phyloP scores from a whole-genome alignment of 2,329 filamentous ascomycete genomes.

The Ambrosiella beaveri region DNA sequence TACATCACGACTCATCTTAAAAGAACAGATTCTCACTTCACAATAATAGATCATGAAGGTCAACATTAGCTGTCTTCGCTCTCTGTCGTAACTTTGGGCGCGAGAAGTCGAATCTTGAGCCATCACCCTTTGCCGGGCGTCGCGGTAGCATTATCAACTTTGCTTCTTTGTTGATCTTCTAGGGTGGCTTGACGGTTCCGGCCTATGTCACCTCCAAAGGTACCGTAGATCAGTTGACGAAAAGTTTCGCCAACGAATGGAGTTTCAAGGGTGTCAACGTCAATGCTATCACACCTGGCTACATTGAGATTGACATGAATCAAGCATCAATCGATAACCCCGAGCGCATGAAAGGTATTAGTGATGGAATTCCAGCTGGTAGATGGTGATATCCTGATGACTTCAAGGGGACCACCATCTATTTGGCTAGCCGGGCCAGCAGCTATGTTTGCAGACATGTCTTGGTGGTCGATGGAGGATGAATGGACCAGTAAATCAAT shows the following conservation, averaged over 20 bases:
- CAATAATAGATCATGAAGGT: slow-evolving; percentile 53
- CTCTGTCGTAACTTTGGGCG: slow-evolving; percentile 61
- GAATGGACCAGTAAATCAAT: slow-evolving; percentile 41
- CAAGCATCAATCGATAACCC: slow-evolving; percentile 58
- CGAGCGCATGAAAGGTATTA: slow-evolving; percentile 53
- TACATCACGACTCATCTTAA: slow-evolving; percentile 9
- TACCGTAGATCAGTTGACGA: slow-evolving; percentile 69
- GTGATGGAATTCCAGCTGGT: slow-evolving; percentile 65
- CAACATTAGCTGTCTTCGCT: slow-evolving; percentile 67
- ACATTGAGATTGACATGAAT: slow-evolving; percentile 93
- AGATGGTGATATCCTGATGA: slow-evolving; percentile 73
- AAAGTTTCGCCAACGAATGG: slow-evolving; percentile 79
- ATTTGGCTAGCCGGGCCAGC: slow-evolving; percentile 58
- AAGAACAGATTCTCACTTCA: slow-evolving; percentile 6
- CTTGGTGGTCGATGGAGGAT: slow-evolving; percentile 79
- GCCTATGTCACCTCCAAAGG: slow-evolving; percentile 80
- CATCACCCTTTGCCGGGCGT: slow-evolving; percentile 31
- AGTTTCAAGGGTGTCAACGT: slow-evolving; percentile 60
- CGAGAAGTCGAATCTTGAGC: slow-evolving; percentile 50
- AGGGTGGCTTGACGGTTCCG: slow-evolving; percentile 75
- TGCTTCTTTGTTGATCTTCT: slow-evolving; percentile 63
- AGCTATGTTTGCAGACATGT: slow-evolving; percentile 70
- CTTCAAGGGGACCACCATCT: slow-evolving; percentile 71
- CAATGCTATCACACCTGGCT: slow-evolving; percentile 78
- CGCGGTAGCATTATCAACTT: slow-evolving; percentile 69